Evolutionary conservation across 1,284 basidiomycete species (phyloP).

Genomic region (Fomitiporia mediterranea): DNA sequence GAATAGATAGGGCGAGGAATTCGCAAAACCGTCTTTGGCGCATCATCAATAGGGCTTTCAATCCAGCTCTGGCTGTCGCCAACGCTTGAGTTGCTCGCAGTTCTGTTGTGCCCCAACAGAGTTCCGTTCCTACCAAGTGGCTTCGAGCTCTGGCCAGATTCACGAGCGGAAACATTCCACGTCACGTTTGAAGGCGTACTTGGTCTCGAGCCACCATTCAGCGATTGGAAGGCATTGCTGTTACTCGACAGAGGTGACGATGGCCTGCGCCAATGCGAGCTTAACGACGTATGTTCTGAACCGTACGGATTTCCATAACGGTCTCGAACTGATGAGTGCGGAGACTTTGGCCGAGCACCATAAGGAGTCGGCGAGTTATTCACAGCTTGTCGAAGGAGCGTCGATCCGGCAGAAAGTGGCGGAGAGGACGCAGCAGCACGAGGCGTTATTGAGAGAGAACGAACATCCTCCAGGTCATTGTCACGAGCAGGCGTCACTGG

Average conservation of each 20-base stretch:
- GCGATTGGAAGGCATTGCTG: slow-evolving; percentile 49
- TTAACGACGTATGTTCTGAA: slow-evolving; percentile 41
- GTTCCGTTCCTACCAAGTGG: slow-evolving; percentile 30
- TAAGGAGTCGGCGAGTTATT: slow-evolving; percentile 40
- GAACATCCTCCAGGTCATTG: slow-evolving; percentile 62
- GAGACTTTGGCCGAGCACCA: slow-evolving; percentile 42
- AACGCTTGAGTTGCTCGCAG: slow-evolving; percentile 43
- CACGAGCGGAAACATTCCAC: slow-evolving; percentile 36
- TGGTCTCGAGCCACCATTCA: slow-evolving; percentile 56
- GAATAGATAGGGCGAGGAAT: slow-evolving; percentile 11
- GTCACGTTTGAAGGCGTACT: slow-evolving; percentile 70
- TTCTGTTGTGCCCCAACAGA: slow-evolving; percentile 47
- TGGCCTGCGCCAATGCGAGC: slow-evolving; percentile 52
- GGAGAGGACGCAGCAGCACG: slow-evolving; percentile 63
- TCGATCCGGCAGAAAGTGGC: slow-evolving; percentile 33
- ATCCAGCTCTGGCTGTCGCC: slow-evolving; percentile 3
- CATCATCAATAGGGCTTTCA: neutral
- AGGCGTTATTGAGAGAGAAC: slow-evolving; percentile 73
- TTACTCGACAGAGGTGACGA: slow-evolving; percentile 56
- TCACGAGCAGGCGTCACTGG: slow-evolving; percentile 75
- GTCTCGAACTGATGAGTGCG: slow-evolving; percentile 30
- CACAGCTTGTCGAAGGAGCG: slow-evolving; percentile 47
- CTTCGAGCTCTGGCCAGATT: slow-evolving; percentile 6
- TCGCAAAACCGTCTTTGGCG: neutral
- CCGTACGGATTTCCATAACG: slow-evolving; percentile 31